phyloP scores from a whole-genome alignment of 2,329 filamentous ascomycete genomes.

The Tricladium varicosporioides region DNA sequence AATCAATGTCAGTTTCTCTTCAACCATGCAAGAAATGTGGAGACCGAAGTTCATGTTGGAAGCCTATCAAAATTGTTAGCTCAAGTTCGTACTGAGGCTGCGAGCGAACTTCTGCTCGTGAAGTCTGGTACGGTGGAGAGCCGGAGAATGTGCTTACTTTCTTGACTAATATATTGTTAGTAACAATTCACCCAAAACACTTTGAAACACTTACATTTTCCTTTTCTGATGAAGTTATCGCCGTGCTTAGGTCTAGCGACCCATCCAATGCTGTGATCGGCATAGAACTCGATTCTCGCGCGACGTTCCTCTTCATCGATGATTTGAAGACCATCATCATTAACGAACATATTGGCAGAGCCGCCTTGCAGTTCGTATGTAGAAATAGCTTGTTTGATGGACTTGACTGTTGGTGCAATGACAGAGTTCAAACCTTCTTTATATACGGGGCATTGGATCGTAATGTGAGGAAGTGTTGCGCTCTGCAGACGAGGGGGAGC shows the following conservation, averaged over 20 bases:
- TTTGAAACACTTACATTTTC: slow-evolving; percentile 45
- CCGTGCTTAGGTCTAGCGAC: slow-evolving; percentile 64
- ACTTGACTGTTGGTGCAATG: slow-evolving; percentile 74
- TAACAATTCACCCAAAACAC: background rate
- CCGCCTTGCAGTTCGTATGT: slow-evolving; percentile 76
- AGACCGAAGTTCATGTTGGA: slow-evolving; percentile 73
- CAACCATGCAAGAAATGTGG: slow-evolving; percentile 67
- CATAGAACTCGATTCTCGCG: slow-evolving; percentile 66
- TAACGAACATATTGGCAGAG: slow-evolving; percentile 75
- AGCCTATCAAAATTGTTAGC: slow-evolving; percentile 48
- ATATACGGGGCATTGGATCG: slow-evolving; percentile 85
- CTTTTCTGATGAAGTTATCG: slow-evolving; percentile 59
- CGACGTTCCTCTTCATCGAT: slow-evolving; percentile 60
- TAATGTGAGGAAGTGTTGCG: slow-evolving; percentile 65
- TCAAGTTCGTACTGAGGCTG: slow-evolving; percentile 7
- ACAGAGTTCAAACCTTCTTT: slow-evolving; percentile 77
- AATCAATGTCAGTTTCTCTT: slow-evolving; percentile 62
- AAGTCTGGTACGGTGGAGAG: too few species aligned
- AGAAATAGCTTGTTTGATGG: slow-evolving; percentile 74
- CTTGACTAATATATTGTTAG: slow-evolving; percentile 33
- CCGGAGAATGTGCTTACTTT: slow-evolving; percentile 34
- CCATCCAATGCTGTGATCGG: slow-evolving; percentile 68
- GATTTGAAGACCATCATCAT: slow-evolving; percentile 72
- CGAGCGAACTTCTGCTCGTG: too few species aligned
- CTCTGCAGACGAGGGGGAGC: slow-evolving; percentile 60